phyloP scores from a whole-genome alignment of 2,329 filamentous ascomycete species.

The Emmonsiellopsis sp. region DNA sequence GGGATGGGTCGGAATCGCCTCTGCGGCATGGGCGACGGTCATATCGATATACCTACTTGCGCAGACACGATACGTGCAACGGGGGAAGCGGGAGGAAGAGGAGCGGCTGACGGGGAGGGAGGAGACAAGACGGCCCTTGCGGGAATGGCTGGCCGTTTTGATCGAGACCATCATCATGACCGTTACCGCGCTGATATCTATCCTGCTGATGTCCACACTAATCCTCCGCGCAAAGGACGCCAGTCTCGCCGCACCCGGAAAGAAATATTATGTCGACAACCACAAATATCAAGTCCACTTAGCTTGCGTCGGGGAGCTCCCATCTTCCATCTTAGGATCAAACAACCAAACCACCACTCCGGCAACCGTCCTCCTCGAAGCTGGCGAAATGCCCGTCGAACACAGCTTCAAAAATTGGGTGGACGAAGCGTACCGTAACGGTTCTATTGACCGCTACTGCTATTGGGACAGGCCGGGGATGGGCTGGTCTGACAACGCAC shows the following conservation, averaged over 20 bases:
- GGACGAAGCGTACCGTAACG: constrained; percentile 64
- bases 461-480: constrained; percentile 90
- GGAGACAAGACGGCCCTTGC: constrained; percentile 71
- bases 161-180: constrained; percentile 63
- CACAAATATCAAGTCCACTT: constrained; percentile 82
- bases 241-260: constrained; percentile 62
- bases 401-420: constrained; percentile 72
- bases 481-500: constrained; percentile 82
- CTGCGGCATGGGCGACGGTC: constrained; percentile 71
- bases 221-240: constrained; percentile 73
- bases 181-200: constrained; percentile 56
- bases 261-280: constrained; percentile 70
- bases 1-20: constrained; percentile 81
- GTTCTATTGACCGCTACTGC: constrained; percentile 81
- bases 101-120: constrained; percentile 81
- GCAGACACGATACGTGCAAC: constrained; percentile 73
- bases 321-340: background rate
- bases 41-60: constrained; percentile 71
- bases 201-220: constrained; percentile 72
- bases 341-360: constrained; percentile 43
- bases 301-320: constrained; percentile 67
- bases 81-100: constrained; percentile 90
- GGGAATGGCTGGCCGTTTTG: constrained; percentile 77
- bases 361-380: constrained; percentile 79
- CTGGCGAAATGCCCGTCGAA: constrained; percentile 70